Evolutionary conservation across 306 rosid species (phyloP).

Genomic region (Citrullus colocynthis): DNA sequence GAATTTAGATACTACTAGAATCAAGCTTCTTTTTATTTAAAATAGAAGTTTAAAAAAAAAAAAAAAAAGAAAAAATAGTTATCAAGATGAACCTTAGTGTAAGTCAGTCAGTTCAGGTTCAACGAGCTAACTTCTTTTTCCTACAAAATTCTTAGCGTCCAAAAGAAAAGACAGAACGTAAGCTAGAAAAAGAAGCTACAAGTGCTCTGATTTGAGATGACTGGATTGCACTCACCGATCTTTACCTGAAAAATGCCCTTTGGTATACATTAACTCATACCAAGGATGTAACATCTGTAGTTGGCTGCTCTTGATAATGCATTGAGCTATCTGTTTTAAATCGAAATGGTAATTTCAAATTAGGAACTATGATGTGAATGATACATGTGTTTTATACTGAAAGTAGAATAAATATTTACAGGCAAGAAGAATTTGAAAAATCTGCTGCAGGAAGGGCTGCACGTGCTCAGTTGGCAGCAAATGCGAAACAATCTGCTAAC

Average conservation of each 20-base stretch:
- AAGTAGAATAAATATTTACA: conserved; percentile 19
- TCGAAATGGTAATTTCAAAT: neutral
- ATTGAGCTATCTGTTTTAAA: neutral
- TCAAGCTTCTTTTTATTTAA: neutral
- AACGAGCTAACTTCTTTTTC: neutral
- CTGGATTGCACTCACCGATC: neutral
- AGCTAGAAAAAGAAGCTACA: neutral
- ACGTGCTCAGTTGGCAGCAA: conserved; percentile 59
- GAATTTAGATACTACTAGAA: neutral
- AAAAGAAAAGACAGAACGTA: neutral
- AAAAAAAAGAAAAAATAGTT: too few species aligned
- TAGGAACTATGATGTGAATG: neutral
- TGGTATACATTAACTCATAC: neutral
- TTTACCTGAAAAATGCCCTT: neutral
- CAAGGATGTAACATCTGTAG: neutral
- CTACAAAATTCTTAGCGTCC: neutral
- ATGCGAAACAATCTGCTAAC: conserved; percentile 63
- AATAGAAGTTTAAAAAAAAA: too few species aligned
- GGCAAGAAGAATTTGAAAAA: conserved; percentile 74
- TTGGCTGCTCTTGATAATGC: neutral
- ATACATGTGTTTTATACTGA: neutral
- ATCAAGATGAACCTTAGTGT: neutral
- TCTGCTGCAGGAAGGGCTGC: conserved; percentile 87
- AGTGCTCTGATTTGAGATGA: neutral
- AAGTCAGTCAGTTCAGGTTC: neutral